Conservation (phyloP, 768 basidiomycete genomes). For the Pisolithus orientalis region DNA sequence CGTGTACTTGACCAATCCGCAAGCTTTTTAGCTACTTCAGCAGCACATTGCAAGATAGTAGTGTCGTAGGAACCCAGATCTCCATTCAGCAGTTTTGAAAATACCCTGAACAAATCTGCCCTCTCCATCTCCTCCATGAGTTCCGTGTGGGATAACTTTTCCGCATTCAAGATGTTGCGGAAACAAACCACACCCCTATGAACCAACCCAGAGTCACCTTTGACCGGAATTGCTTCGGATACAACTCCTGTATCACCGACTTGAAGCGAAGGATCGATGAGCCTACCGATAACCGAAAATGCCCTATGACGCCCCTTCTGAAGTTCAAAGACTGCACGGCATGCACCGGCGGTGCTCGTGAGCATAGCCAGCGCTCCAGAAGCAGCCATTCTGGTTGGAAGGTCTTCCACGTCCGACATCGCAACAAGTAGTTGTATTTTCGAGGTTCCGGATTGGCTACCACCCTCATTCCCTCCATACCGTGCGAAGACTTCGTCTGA, state of each 20-base stretch:
- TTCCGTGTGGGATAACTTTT: conserved; percentile 33
- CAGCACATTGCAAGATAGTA: conserved; percentile 41
- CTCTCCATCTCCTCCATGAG: conserved; percentile 48
- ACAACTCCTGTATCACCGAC: conserved; percentile 28
- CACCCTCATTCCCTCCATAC: conserved; percentile 48
- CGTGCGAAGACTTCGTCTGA: conserved; percentile 70
- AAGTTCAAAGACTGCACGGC: conserved; percentile 53
- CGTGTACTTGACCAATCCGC: conserved; percentile 15
- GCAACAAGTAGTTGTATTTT: conserved; percentile 81
- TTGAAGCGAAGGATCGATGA: conserved; percentile 53
- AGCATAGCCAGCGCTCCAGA: conserved; percentile 85
- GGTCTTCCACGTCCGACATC: conserved; percentile 80
- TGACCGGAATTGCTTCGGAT: conserved; percentile 24
- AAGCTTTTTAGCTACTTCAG: conserved; percentile 44
- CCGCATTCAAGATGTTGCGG: conserved; percentile 52
- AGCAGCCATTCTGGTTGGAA: conserved; percentile 82
- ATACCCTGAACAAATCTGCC: conserved; percentile 45
- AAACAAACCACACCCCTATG: conserved; percentile 78
- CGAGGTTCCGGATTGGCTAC: conserved; percentile 32
- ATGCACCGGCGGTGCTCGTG: conserved; percentile 55
- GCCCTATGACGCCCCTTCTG: conserved; percentile 60
- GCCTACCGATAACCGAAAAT: conserved; percentile 57
- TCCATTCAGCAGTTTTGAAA: conserved; percentile 45
- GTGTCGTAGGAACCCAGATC: conserved; percentile 30
- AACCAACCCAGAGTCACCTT: conserved; percentile 54